These are phyloP conservation scores for Penicillium maclennaniae DNA, from an alignment of 495 filamentous ascomycete species.

Conservation along the genomic window DNA sequence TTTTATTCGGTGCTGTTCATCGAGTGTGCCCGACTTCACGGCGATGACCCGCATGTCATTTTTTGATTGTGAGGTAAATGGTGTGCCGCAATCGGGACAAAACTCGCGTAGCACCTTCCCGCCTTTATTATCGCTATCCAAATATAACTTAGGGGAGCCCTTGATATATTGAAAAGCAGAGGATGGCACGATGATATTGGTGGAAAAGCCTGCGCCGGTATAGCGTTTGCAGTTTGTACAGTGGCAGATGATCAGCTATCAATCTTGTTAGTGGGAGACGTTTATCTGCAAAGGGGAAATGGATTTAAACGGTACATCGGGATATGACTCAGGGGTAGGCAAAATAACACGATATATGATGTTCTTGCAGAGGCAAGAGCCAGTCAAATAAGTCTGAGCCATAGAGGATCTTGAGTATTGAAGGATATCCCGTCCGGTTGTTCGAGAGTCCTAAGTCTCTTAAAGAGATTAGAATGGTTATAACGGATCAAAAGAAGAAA, in stretches of 20 bases:
- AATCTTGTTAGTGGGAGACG: neutral
- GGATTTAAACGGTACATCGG: conserved; percentile 14
- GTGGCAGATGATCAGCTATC: conserved; percentile 28
- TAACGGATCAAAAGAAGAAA: no score
- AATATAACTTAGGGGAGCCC: conserved; percentile 23
- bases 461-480: no score
- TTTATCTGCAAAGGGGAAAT: neutral
- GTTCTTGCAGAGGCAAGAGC: conserved; percentile 24
- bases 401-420: no score
- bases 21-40: conserved; percentile 27
- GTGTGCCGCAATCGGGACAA: conserved; percentile 27
- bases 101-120: conserved; percentile 14
- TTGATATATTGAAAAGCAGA: conserved; percentile 13
- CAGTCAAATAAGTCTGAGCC: conserved; percentile 13
- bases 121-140: conserved; percentile 11
- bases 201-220: conserved; percentile 27
- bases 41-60: conserved; percentile 4
- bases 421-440: neutral
- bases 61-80: conserved; percentile 15
- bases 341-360: conserved; percentile 26
- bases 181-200: conserved; percentile 24
- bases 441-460: no score
- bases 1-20: conserved; percentile 12
- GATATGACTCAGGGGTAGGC: conserved; percentile 12
- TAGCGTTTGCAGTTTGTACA: conserved; percentile 31